Evolutionary conservation across 257 asterid genomes (phyloP), one percentile per base, ranked within the genome.

Genomic region (Petunia secreta): DNA sequence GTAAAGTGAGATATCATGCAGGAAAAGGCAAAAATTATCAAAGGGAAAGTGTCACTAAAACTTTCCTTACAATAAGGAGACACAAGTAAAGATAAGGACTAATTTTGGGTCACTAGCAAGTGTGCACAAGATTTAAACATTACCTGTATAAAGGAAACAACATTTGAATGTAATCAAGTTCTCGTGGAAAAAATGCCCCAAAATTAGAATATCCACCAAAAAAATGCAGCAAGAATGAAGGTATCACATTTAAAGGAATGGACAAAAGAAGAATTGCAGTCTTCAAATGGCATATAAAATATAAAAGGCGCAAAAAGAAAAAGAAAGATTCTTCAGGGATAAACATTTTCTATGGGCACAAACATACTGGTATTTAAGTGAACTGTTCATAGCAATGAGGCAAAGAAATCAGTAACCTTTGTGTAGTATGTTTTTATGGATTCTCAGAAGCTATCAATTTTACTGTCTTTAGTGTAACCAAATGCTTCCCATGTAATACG

Each of bases 391-490:
- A 25, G 40, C 25, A 60, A 60, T 8, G 10, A 6, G 66, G 66
- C 66, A 60, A 60, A 25, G 14, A 1, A 40, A 60, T 34, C 14
- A 25, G 40, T 60, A 34, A 60, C 14, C 66, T 25, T 34, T 60
- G 40, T 25, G 4, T 60, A 39, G 34, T 25, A 60, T 60, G 66
- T 25, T 60, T 60, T 60, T 34, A 25, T 62, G 3, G 14, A 62
- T 36, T 8, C 9, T 62, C 36, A 34, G 8, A 36, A 62, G 67
- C 43, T 9, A 1, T 34, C 0, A 36, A 62, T 8, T 34, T 9
- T 37, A 63, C 68, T 63, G 10, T 36, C 44, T 63, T 63, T 63
- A 63, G 68, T 37, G 68, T 9, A 63, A 63, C 44, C 68, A 63
- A 36, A 63, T 36, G 68, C n/a, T 8, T 36, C 25, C 25, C 25